Evolutionary conservation across 441 rosid species (phyloP).

Genomic region (Jatropha multifida): DNA sequence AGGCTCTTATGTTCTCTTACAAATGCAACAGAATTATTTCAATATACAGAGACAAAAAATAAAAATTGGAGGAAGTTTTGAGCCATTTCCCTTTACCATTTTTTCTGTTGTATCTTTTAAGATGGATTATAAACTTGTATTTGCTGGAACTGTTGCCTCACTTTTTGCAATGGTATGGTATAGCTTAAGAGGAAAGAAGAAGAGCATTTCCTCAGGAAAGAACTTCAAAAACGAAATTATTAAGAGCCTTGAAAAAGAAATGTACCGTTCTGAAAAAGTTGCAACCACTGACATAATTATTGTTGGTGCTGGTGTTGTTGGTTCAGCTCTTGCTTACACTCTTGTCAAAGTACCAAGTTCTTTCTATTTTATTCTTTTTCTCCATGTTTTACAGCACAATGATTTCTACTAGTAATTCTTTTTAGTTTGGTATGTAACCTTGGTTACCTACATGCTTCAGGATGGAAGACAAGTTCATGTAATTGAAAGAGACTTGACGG

Average conservation of each 20-base stretch:
- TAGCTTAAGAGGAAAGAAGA: not conserved
- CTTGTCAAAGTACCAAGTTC: not conserved
- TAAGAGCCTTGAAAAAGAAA: not conserved
- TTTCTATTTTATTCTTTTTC: not conserved
- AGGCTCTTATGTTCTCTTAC: not conserved
- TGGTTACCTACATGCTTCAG: slow-evolving; percentile 1
- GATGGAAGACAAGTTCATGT: slow-evolving; percentile 14
- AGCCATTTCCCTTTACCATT: not conserved
- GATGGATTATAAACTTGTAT: not conserved
- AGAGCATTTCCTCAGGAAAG: not conserved
- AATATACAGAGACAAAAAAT: too few relatives aligned
- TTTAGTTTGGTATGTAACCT: not conserved
- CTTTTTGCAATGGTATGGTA: not conserved
- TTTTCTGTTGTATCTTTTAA: not conserved
- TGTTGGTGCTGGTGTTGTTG: not conserved
- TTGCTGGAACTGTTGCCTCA: not conserved
- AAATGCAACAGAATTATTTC: not conserved
- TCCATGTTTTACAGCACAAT: not conserved
- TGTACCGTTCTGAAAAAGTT: not conserved
- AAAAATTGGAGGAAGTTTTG: not conserved
- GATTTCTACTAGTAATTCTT: too few relatives aligned
- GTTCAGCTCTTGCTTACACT: slow-evolving; percentile 3
- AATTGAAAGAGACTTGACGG: slow-evolving; percentile 21
- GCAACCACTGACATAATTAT: not conserved
- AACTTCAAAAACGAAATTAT: not conserved